Evolutionary conservation across 352 stramenopile species (phyloP), one percentile per base, ranked within the genome.

Genomic region (Globisporangium rhizosaccharum): DNA sequence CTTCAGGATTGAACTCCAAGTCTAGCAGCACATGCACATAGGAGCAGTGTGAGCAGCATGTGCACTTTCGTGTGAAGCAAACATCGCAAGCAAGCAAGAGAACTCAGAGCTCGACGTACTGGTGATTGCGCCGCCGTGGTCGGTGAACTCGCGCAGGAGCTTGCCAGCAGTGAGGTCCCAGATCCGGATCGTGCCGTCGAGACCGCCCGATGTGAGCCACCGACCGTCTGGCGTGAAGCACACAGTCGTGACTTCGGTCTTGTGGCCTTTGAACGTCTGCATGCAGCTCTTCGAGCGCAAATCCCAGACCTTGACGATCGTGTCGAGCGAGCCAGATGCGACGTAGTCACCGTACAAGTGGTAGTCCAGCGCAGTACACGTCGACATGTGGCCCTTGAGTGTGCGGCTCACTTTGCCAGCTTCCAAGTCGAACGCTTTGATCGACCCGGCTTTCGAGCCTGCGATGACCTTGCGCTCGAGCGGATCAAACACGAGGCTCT

Each of bases 241-340:
- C 15, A 92, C 82, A 1, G 71, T 82, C 36, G 83, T 94, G 50
- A 93, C 73, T 47, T 94, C 80, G 7, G 67, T 87, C 25, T 70
- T 67, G 67, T 94, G 85, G 8, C 83, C 85, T 30, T 93, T 91
- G 61, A 93, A 94, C 12, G 79, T 90, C 61, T 93, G 85, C 74
- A 94, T 92, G 63, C 83, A 93, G 62, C 78, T 88, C 65, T 92
- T 93, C 12, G 78, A 91, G 25, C 81, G 80, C 33, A 94, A 54
- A 51, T 94, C 85, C 85, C 85, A 94, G 26, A 94, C 82, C 61
- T 94, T 94, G 41, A 94, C 83, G 48, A 89, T 87, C 20, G 85
- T 93, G 52, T 94, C 85, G 10, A 88, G 56, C 46, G 85, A 87
- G 0, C 83, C 83, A 8, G 85, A 94, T 20, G 85, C 85, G 17